These are phyloP conservation scores for Brassica hybrid DNA, from an alignment of 441 rosid species.

Conservation along the genomic window DNA sequence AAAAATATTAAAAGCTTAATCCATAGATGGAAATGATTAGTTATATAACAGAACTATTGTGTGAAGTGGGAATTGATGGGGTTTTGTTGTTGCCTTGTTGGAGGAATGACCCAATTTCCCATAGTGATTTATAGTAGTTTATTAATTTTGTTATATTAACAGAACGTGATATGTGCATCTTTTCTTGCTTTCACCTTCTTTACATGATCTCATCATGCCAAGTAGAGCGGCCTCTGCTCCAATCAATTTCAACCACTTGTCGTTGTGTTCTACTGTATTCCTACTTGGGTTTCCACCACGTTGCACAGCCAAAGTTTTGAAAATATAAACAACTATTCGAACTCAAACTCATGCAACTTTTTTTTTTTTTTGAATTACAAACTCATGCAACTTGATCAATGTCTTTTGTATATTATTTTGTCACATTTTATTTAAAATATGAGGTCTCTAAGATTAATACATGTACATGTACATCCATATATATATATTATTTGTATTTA, in stretches of 20 bases:
- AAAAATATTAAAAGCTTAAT: constrained; percentile 12
- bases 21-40: constrained; percentile 32
- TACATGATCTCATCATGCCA: constrained; percentile 56
- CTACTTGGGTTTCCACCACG: constrained; percentile 29
- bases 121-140: constrained; percentile 60
- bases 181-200: constrained; percentile 48
- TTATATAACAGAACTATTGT: constrained; percentile 26
- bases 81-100: constrained; percentile 43
- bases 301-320: no score
- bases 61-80: constrained; percentile 32
- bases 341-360: constrained; percentile 2
- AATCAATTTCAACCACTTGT: constrained; percentile 51
- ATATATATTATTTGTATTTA: no score
- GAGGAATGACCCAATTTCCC: constrained; percentile 88
- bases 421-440: not conserved
- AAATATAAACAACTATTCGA: not conserved
- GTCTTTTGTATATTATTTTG: not conserved
- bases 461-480: not conserved
- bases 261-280: constrained; percentile 18
- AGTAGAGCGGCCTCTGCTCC: constrained; percentile 66
- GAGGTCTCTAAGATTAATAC: not conserved
- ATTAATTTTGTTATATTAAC: no score
- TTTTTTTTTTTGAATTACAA: no score
- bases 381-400: constrained; percentile 7
- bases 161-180: constrained; percentile 34